phyloP scores from a whole-genome alignment of 2,329 filamentous ascomycete genomes.

The Leptosphaerulina australis region DNA sequence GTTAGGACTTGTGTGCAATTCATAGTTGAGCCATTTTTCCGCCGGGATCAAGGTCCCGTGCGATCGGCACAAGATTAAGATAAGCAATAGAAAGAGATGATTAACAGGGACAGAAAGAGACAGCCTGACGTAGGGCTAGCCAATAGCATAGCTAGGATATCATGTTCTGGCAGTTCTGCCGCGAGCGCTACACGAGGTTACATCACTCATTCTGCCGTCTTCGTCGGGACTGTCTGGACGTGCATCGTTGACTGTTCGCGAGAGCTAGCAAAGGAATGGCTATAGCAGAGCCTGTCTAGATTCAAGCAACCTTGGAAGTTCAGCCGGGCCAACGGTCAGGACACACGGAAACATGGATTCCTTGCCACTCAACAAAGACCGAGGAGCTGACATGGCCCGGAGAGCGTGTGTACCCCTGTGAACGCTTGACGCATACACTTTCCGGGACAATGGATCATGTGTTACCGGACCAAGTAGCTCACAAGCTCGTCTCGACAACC shows the following conservation, averaged over 20 bases:
- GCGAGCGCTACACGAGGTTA: constrained; percentile 1
- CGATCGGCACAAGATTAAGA: no score
- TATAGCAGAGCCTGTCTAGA: constrained; percentile 1
- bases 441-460: constrained; percentile 9
- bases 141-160: constrained; percentile 2
- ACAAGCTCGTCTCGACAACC: constrained; percentile 7
- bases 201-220: constrained; percentile 3
- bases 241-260: constrained; percentile 1
- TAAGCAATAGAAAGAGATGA: neutral
- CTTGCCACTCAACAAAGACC: constrained; percentile 7
- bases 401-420: constrained; percentile 12
- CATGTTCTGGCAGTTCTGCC: neutral
- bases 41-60: neutral
- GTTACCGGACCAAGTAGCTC: constrained; percentile 5
- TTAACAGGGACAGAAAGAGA: neutral
- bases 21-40: neutral
- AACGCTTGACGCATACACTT: constrained; percentile 10
- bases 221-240: constrained; percentile 2
- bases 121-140: neutral
- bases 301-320: constrained; percentile 3
- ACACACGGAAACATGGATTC: constrained; percentile 8
- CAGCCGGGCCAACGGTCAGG: neutral
- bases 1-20: neutral
- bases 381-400: constrained; percentile 4
- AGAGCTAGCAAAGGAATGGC: constrained; percentile 5